Base-by-base conservation (phyloP, 202 grass and related monocot genomes). In the Eragrostis tef region DNA sequence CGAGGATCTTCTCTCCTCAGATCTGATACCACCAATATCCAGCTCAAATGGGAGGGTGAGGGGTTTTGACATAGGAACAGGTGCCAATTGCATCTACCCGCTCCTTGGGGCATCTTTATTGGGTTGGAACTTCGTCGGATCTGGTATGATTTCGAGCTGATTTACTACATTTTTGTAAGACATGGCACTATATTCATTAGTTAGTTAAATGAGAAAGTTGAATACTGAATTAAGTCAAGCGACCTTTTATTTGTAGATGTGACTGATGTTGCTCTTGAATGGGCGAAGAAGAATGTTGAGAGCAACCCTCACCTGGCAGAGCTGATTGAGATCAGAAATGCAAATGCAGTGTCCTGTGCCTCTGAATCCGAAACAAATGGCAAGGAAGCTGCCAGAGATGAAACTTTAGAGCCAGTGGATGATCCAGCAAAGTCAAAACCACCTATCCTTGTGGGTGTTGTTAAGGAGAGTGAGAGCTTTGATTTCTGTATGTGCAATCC, bases 401-500 rank as follows among this genome's bases (percentile, higher is more conserved):
- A 83, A 12, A 65, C 27, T 72, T 52, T 71, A 78, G 52, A 88
- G 50, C 44, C 79, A 34, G 79, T 47, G 57, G 71, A 78, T 44
- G 66, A 69, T 25, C 29, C 43, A 34, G 29, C 29, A 6, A 64
- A 14, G 71, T 46, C 60, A 63, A 64, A 83, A 57, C 64, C 81
- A 82, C 58, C 5, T 70, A 61, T 91, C 43, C 89, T 95, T 75
- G 64, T 90, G n/a, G 95, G 85, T 39, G 87, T 95, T 81, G 92
- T 95, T 73, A 95, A 91, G 78, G 87, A 93, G 75, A 70, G 77
- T 70, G 95, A 98, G 74, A 88, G 12, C 6, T 98, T 95, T 67
- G 95, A 98, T 69, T 98, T 98, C 50, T 98, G 95, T 85, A 90
- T 98, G 95, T 95, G 92, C 82, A 98, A 98, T 77, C 95, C 95